A percentile compares a stretch with the other conserved stretches of the same genome.
phyloP scores from a whole-genome alignment of 75 land plant species.

The Ceratopteris richardii region DNA sequence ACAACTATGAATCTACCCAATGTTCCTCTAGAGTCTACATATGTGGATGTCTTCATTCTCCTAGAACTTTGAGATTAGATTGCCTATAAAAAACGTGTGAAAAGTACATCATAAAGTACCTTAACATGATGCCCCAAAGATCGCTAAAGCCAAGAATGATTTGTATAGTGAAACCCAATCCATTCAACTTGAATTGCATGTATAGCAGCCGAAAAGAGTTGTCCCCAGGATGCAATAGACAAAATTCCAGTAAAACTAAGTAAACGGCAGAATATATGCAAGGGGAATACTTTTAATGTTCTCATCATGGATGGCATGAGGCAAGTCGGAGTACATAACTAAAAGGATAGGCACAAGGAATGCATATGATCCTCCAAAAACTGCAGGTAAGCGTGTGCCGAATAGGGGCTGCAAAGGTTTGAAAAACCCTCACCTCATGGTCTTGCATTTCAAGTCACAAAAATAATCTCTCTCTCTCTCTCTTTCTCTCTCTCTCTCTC shows the following conservation, averaged over 20 bases:
- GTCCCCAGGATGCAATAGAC: conserved; percentile 8
- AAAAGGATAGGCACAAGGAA: conserved; percentile 65
- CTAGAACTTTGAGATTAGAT: no score
- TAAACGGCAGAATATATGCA: no score
- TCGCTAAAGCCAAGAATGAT: conserved; percentile 92
- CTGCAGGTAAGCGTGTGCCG: conserved; percentile 73
- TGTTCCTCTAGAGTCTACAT: no score
- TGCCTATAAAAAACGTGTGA: background rate
- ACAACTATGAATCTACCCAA: no score
- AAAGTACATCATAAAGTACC: conserved; percentile 27
- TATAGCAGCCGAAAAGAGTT: conserved; percentile 77
- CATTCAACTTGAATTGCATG: conserved; percentile 81
- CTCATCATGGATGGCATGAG: conserved; percentile 10
- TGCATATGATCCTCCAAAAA: conserved; percentile 77
- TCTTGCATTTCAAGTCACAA: conserved; percentile 19
- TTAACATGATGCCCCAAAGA: conserved; percentile 84
- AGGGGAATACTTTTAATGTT: conserved; percentile 14
- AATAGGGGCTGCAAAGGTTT: conserved; percentile 69
- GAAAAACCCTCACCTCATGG: conserved; percentile 68
- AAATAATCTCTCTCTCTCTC: no score
- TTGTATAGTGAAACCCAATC: conserved; percentile 77
- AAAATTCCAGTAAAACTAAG: background rate
- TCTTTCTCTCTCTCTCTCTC: no score
- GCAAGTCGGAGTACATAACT: conserved; percentile 47
- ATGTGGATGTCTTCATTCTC: no score